These are phyloP conservation scores for Phanerodontia chrysosporium DNA, from an alignment of 768 basidiomycete genomes.

Conservation along the genomic window DNA sequence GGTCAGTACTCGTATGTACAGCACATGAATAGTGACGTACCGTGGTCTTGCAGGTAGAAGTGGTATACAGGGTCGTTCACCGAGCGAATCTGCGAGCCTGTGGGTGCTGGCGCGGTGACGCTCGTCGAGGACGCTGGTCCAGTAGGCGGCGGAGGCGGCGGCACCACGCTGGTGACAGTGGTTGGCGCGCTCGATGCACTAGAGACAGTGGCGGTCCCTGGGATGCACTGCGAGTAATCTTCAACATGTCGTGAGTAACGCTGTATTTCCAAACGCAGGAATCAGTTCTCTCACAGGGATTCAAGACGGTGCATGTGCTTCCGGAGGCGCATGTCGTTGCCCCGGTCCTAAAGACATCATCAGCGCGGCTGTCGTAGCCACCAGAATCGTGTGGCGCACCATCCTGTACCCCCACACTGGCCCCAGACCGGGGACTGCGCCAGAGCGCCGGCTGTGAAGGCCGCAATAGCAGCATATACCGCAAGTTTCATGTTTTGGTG, in stretches of 20 bases:
- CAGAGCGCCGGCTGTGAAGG: conserved; percentile 9
- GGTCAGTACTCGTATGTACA: conserved; percentile 7
- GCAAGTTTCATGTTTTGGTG: background rate
- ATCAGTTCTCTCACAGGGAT: conserved; percentile 14
- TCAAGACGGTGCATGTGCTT: conserved; percentile 19
- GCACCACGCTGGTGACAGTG: conserved; percentile 25
- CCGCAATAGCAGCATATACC: conserved; percentile 1
- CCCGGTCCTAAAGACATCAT: conserved; percentile 17
- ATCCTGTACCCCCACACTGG: conserved; percentile 26
- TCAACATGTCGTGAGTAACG: background rate
- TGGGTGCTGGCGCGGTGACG: conserved; percentile 24
- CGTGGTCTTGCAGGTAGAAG: conserved; percentile 49
- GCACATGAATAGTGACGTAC: no score
- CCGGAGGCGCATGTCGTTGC: conserved; percentile 21
- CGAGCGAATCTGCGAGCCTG: conserved; percentile 46
- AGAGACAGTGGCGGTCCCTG: conserved; percentile 25
- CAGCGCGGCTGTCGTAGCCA: background rate
- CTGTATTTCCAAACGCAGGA: background rate
- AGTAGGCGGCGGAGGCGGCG: conserved; percentile 27
- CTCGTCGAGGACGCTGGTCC: conserved; percentile 29
- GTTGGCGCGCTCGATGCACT: conserved; percentile 19
- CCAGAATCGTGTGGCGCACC: conserved; percentile 13
- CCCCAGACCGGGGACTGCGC: conserved; percentile 22
- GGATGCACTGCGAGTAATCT: conserved; percentile 56
- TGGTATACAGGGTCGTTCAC: conserved; percentile 52